Evolutionary conservation across 495 filamentous ascomycete species (phyloP).

Genomic region (Penicillium diatomitis): DNA sequence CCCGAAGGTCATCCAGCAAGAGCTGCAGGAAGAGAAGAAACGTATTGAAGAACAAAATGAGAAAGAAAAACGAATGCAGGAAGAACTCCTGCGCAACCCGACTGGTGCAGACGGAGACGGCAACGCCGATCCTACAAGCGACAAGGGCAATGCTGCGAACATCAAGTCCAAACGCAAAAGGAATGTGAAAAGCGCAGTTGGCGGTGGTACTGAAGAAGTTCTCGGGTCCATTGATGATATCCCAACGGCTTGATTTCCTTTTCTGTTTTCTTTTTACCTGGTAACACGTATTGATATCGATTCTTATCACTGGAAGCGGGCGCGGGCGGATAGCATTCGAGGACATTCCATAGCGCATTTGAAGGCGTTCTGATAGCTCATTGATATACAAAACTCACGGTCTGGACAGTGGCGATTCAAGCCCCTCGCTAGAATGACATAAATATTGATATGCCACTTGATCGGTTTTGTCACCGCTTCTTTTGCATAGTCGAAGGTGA

Average conservation of each 20-base stretch:
- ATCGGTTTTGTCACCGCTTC: no score
- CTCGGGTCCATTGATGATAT: conserved; percentile 33
- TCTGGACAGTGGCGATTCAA: no score
- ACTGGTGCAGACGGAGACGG: conserved; percentile 25
- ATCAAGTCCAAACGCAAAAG: conserved; percentile 32
- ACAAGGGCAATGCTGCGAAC: conserved; percentile 26
- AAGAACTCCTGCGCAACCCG: conserved; percentile 41
- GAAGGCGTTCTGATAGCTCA: no score
- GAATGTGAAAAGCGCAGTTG: conserved; percentile 20
- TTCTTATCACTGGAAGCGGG: background rate
- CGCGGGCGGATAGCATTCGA: no score
- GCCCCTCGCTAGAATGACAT: no score
- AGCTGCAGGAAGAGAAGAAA: conserved; percentile 64
- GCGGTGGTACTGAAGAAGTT: conserved; percentile 36
- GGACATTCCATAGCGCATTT: no score
- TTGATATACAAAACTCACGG: no score
- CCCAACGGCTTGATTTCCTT: conserved; percentile 14
- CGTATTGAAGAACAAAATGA: conserved; percentile 57
- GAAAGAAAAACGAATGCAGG: conserved; percentile 45
- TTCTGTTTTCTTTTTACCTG: conserved; percentile 2
- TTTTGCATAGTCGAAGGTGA: no score
- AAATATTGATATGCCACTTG: no score
- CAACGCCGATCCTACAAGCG: conserved; percentile 20
- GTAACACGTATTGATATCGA: conserved; percentile 1
- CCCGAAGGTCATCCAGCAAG: conserved; percentile 46